These are phyloP conservation scores for Rhodamnia argentea DNA, from an alignment of 345 rosid species.

Conservation along the genomic window DNA sequence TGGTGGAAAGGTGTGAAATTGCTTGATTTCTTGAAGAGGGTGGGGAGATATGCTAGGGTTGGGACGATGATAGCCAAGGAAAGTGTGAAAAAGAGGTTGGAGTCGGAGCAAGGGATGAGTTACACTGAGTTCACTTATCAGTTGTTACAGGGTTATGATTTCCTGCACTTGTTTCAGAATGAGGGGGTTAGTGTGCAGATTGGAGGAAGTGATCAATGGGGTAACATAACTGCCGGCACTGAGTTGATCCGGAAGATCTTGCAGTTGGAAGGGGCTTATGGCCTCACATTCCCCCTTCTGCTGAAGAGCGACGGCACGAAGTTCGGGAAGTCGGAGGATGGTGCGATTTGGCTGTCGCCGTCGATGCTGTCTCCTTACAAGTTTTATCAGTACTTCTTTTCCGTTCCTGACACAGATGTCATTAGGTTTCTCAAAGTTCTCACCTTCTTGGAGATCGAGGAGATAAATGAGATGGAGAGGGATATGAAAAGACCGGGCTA, in stretches of 20 bases:
- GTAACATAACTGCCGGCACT: conserved; percentile 88
- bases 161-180: conserved; percentile 52
- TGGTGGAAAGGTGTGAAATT: conserved; percentile 90
- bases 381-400: conserved; percentile 90
- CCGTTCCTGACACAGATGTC: conserved; percentile 79
- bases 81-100: conserved; percentile 87
- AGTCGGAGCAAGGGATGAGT: conserved; percentile 93
- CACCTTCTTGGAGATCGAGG: conserved; percentile 65
- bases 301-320: conserved; percentile 86
- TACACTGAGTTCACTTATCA: conserved; percentile 90
- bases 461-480: conserved; percentile 49
- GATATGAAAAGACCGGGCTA: conserved; percentile 65
- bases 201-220: conserved; percentile 99
- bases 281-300: conserved; percentile 83
- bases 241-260: conserved; percentile 73
- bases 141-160: conserved; percentile 88
- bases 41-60: conserved; percentile 77
- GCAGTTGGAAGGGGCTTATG: conserved; percentile 71
- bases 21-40: conserved; percentile 72
- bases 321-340: conserved; percentile 97
- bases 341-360: conserved; percentile 92
- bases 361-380: conserved; percentile 71
- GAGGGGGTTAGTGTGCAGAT: conserved; percentile 80
- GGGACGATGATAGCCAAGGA: conserved; percentile 85
- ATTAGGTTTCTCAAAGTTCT: conserved; percentile 67